A percentile compares a stretch with the other conserved stretches of the same genome.
phyloP scores from a whole-genome alignment of 192 early-diverging fungal genomes.

The Mycoemilia scoparia region DNA sequence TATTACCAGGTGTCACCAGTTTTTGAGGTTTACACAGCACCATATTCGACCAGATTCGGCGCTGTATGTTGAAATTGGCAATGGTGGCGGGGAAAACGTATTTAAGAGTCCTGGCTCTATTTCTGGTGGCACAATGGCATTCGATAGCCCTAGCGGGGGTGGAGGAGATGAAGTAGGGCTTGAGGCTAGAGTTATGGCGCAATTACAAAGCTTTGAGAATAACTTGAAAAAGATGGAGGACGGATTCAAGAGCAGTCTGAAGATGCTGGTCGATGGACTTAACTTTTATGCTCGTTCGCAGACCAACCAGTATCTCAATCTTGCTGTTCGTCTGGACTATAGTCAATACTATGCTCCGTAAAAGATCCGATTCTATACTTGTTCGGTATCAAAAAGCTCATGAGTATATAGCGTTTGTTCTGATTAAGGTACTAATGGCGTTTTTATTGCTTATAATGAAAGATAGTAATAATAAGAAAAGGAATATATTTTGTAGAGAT shows the following conservation, averaged over 20 bases:
- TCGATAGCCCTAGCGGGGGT: too few species aligned
- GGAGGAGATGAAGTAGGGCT: constrained; percentile 6
- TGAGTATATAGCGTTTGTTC: too few species aligned
- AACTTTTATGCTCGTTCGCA: constrained; percentile 67
- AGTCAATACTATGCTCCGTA: constrained; percentile 6
- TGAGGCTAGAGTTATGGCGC: constrained; percentile 5
- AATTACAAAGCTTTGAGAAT: constrained; percentile 19
- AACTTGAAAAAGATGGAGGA: constrained; percentile 23
- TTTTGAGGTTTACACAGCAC: constrained; percentile 6
- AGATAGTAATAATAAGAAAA: too few species aligned
- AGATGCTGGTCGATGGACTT: constrained; percentile 53
- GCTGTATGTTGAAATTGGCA: constrained; percentile 14
- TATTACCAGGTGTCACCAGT: constrained; percentile 16
- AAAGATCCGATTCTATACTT: too few species aligned
- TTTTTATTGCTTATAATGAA: too few species aligned
- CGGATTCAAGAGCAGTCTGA: constrained; percentile 44
- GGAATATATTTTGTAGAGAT: too few species aligned
- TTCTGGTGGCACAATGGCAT: too few species aligned
- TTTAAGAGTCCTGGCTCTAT: constrained; percentile 7
- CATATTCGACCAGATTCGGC: constrained; percentile 9
- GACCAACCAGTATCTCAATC: constrained; percentile 51
- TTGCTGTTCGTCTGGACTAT: constrained; percentile 22
- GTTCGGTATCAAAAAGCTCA: too few species aligned
- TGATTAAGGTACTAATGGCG: too few species aligned
- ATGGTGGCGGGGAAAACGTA: constrained; percentile 16